These are phyloP conservation scores for Diaporthe vexans DNA, from an alignment of 2,329 filamentous ascomycete genomes.

Conservation along the genomic window DNA sequence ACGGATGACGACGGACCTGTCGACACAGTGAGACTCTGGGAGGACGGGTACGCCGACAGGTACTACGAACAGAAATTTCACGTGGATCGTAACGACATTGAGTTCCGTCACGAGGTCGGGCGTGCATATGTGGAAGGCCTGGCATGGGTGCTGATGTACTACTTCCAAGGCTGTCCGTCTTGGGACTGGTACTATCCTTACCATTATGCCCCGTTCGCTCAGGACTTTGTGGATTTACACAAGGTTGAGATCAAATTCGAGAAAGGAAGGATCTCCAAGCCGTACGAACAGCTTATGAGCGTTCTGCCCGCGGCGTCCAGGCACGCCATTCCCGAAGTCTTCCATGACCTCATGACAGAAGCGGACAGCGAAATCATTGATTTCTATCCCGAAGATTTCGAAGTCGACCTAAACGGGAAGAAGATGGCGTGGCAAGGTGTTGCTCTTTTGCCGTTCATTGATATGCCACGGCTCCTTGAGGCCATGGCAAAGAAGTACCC, in stretches of 20 bases:
- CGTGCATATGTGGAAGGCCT: slow-evolving; percentile 94
- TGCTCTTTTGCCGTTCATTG: slow-evolving; percentile 93
- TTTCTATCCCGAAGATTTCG: slow-evolving; percentile 96
- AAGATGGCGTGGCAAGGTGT: slow-evolving; percentile 99
- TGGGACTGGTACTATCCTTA: slow-evolving; percentile 99
- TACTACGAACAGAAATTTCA: slow-evolving; percentile 99
- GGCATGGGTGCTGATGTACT: slow-evolving; percentile 95
- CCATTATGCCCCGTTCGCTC: slow-evolving; percentile 97
- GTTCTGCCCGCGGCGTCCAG: slow-evolving; percentile 94
- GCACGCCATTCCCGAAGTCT: slow-evolving; percentile 88
- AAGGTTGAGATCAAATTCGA: slow-evolving; percentile 86
- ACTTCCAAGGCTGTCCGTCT: slow-evolving; percentile 97
- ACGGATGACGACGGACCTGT: slow-evolving; percentile 73
- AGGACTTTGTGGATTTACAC: slow-evolving; percentile 88
- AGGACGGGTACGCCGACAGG: slow-evolving; percentile 92
- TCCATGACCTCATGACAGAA: slow-evolving; percentile 91
- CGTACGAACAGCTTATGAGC: slow-evolving; percentile 98
- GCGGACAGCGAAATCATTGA: slow-evolving; percentile 93
- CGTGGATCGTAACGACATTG: slow-evolving; percentile 82
- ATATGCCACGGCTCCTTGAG: slow-evolving; percentile 85
- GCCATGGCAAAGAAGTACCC: slow-evolving; percentile 90
- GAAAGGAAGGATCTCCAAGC: slow-evolving; percentile 86
- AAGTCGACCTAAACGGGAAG: slow-evolving; percentile 95
- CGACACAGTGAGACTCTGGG: slow-evolving; percentile 93
- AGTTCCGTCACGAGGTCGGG: slow-evolving; percentile 90